phyloP scores from a whole-genome alignment of 2,329 filamentous ascomycete species.

The Periconia macrospinosa region DNA sequence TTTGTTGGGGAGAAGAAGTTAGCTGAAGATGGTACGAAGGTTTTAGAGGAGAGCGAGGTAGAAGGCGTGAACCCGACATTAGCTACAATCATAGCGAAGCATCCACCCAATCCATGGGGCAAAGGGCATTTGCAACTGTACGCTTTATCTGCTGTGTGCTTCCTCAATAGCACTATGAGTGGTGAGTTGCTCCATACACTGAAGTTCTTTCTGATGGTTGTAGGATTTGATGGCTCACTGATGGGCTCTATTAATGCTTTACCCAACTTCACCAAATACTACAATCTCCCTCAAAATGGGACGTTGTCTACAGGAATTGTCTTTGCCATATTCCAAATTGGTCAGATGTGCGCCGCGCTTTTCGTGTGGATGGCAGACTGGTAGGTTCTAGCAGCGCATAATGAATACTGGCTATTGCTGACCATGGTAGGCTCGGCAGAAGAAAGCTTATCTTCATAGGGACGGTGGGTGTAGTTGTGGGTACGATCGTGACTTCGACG shows the following conservation, averaged over 20 bases:
- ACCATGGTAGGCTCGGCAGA: slow-evolving; percentile 36
- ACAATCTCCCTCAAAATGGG: slow-evolving; percentile 38
- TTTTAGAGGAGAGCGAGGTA: slow-evolving; percentile 16
- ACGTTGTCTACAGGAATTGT: slow-evolving; percentile 48
- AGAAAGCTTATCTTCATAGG: slow-evolving; percentile 49
- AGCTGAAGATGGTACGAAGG: slow-evolving; percentile 20
- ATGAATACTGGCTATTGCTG: too few relatives aligned
- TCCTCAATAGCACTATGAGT: slow-evolving; percentile 44
- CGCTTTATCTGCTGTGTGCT: slow-evolving; percentile 36
- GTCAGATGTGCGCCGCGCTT: slow-evolving; percentile 48
- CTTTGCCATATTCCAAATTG: slow-evolving; percentile 47
- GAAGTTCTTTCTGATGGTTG: neutral
- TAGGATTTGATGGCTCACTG: slow-evolving; percentile 47
- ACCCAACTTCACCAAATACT: slow-evolving; percentile 47
- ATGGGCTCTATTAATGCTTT: slow-evolving; percentile 52
- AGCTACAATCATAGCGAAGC: slow-evolving; percentile 21
- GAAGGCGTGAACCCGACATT: slow-evolving; percentile 19
- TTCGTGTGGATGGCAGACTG: slow-evolving; percentile 51
- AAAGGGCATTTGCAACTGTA: slow-evolving; percentile 26
- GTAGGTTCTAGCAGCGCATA: neutral
- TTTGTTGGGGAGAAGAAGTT: slow-evolving; percentile 16
- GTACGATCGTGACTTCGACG: slow-evolving; percentile 24
- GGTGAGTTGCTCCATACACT: slow-evolving; percentile 21
- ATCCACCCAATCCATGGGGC: slow-evolving; percentile 26
- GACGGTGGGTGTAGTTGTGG: slow-evolving; percentile 25